Evolutionary conservation across 2,329 filamentous ascomycete species (phyloP).

Genomic region (Cladosporium halotolerans): DNA sequence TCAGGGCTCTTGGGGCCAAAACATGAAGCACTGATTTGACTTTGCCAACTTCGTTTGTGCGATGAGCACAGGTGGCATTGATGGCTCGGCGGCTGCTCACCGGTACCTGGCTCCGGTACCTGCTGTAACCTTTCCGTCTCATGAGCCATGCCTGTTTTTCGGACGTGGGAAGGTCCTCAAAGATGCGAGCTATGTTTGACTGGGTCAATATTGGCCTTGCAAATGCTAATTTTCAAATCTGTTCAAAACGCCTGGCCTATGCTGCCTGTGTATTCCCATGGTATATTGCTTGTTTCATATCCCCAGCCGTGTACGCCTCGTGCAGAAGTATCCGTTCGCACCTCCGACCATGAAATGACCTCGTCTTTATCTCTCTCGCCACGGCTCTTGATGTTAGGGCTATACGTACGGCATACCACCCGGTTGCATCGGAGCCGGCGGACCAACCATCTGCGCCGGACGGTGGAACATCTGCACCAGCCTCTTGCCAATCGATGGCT

Average conservation of each 20-base stretch:
- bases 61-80: no score
- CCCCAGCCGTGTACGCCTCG: neutral
- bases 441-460: conserved; percentile 12
- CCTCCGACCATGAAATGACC: no score
- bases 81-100: no score
- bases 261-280: conserved; percentile 2
- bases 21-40: no score
- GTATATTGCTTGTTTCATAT: conserved; percentile 9
- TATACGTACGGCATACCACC: neutral
- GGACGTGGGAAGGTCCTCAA: no score
- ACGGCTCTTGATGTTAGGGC: neutral
- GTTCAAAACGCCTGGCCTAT: neutral
- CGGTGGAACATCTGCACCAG: conserved; percentile 66
- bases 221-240: neutral
- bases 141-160: no score
- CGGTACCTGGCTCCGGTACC: no score
- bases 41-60: no score
- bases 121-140: no score
- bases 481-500: conserved; percentile 70
- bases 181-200: no score
- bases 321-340: neutral
- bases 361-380: neutral
- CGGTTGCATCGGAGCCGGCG: conserved; percentile 5
- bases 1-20: no score
- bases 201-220: no score